Percentiles rank a stretch among this genome's conserved stretches.
These are phyloP conservation scores for Stemphylium vesicarium DNA, from an alignment of 2,329 filamentous ascomycete species.

Conservation along the genomic window DNA sequence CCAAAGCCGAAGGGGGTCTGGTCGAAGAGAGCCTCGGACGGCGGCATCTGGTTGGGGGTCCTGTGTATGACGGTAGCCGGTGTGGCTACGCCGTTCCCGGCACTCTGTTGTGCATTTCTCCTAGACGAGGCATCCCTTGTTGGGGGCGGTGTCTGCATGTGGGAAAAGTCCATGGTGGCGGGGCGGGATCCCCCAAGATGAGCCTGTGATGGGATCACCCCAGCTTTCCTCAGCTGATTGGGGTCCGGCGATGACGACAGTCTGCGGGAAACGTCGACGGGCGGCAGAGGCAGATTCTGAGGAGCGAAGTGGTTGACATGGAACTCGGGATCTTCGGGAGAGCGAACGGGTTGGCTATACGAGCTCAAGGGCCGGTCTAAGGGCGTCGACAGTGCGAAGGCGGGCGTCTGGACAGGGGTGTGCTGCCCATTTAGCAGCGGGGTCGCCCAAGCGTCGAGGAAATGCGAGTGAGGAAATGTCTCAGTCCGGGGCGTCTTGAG, in stretches of 20 bases:
- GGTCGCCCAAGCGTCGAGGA: conserved; percentile 58
- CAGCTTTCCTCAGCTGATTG: conserved; percentile 27
- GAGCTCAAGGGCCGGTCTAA: conserved; percentile 45
- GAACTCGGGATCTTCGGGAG: conserved; percentile 54
- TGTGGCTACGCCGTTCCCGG: conserved; percentile 35
- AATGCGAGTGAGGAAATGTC: conserved; percentile 51
- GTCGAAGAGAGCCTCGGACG: conserved; percentile 40
- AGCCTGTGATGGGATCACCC: conserved; percentile 13
- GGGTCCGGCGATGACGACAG: conserved; percentile 65
- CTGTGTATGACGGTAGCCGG: conserved; percentile 52
- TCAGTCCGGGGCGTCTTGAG: conserved; percentile 56
- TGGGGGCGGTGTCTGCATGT: conserved; percentile 68
- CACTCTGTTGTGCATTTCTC: conserved; percentile 49
- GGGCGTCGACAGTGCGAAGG: conserved; percentile 46
- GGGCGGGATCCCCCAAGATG: conserved; percentile 29
- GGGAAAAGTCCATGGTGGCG: conserved; percentile 50
- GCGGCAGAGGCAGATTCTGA: conserved; percentile 62
- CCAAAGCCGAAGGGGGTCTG: conserved; percentile 56
- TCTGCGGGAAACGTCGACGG: conserved; percentile 65
- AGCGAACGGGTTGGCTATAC: conserved; percentile 43
- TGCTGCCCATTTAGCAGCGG: conserved; percentile 51
- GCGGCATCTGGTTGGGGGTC: conserved; percentile 42
- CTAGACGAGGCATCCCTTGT: conserved; percentile 62
- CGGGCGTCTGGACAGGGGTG: conserved; percentile 52
- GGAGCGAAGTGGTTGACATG: conserved; percentile 69